Evolutionary conservation across 2,329 filamentous ascomycete genomes (phyloP).

Genomic region (Trichophyton rubrum): DNA sequence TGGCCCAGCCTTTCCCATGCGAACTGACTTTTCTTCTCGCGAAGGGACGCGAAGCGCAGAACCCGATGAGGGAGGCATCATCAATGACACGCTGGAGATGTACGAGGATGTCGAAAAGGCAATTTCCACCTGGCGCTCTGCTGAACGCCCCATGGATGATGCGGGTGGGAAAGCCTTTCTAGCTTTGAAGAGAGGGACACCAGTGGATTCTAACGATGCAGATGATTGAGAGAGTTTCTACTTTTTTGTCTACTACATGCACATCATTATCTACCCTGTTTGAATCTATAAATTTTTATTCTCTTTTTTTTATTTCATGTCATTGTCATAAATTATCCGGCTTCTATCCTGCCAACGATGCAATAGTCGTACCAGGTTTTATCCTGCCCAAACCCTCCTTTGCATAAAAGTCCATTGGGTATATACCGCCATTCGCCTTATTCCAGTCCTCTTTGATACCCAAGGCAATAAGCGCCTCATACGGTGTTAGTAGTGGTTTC

Average conservation of each 20-base stretch:
- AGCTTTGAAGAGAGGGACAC: conserved; percentile 18
- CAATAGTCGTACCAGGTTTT: conserved; percentile 28
- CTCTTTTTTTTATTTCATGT: too few relatives aligned
- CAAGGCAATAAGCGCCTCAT: conserved; percentile 86
- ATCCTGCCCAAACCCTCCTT: conserved; percentile 81
- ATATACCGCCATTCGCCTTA: conserved; percentile 49
- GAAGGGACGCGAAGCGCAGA: conserved; percentile 45
- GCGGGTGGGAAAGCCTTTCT: conserved; percentile 23
- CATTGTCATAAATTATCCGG: neutral
- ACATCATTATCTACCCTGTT: neutral
- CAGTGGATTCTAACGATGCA: conserved; percentile 6
- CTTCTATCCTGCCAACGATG: conserved; percentile 5
- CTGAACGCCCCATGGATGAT: conserved; percentile 42
- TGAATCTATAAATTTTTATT: neutral
- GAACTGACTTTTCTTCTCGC: conserved; percentile 27
- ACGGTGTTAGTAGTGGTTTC: conserved; percentile 76
- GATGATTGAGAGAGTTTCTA: conserved; percentile 6
- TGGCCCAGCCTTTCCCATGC: conserved; percentile 47
- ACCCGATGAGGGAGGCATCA: conserved; percentile 66
- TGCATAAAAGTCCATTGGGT: conserved; percentile 98
- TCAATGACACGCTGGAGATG: conserved; percentile 80
- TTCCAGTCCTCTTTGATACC: conserved; percentile 67
- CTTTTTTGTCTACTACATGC: neutral
- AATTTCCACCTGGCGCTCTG: conserved; percentile 61
- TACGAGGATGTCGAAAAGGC: conserved; percentile 73